Evolutionary conservation across 2,329 filamentous ascomycete genomes (phyloP).

Genomic region (Verruconis gallopava): DNA sequence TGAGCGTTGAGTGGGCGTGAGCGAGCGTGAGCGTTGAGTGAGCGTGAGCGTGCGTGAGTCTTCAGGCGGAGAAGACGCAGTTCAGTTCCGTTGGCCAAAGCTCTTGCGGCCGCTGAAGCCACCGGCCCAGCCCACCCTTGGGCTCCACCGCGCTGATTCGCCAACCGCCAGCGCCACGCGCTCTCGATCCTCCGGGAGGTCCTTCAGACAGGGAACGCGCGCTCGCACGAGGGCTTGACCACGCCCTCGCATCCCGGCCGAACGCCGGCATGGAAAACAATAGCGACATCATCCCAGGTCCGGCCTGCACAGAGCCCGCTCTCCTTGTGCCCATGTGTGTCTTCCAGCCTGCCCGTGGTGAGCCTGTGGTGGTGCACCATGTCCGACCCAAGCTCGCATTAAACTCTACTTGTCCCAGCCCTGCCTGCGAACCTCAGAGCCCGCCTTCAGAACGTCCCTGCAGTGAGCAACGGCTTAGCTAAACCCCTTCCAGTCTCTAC

Average conservation of each 20-base stretch:
- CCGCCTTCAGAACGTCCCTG: background rate
- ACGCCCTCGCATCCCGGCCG: background rate
- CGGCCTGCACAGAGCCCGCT: background rate
- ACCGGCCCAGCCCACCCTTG: too few species aligned
- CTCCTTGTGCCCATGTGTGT: too few species aligned
- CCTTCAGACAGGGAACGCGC: background rate
- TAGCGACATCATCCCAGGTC: background rate
- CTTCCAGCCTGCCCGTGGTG: too few species aligned
- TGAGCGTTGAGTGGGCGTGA: too few species aligned
- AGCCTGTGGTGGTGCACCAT: too few species aligned
- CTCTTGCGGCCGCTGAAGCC: too few species aligned
- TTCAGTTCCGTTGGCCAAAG: too few species aligned
- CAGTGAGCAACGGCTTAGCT: background rate
- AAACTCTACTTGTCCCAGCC: background rate
- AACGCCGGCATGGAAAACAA: too few species aligned
- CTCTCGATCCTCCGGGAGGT: background rate
- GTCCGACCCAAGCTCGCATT: background rate
- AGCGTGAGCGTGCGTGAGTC: too few species aligned
- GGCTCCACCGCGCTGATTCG: background rate
- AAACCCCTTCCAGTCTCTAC: background rate
- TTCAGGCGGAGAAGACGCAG: too few species aligned
- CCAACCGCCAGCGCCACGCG: background rate
- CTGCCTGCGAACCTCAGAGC: background rate
- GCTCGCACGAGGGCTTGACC: background rate
- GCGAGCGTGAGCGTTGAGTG: too few species aligned